Base-by-base conservation (phyloP, 768 basidiomycete genomes). In the Hygrophorus pudorinus region DNA sequence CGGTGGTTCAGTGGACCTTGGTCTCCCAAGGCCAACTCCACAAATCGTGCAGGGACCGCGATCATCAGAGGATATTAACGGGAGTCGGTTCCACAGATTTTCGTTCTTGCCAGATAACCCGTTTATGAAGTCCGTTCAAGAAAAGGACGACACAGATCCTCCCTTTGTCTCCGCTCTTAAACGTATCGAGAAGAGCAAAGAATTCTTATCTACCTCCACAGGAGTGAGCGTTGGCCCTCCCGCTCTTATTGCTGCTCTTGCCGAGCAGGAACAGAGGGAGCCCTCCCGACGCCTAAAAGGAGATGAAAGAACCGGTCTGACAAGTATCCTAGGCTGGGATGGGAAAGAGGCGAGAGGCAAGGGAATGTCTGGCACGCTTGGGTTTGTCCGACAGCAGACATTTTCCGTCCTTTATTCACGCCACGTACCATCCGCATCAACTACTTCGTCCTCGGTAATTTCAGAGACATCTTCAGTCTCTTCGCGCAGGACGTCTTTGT, bases 301-400 rank as follows among this genome's bases (percentile, higher is more conserved):
- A 7, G 77, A 80, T 49, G 81, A 84, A 57, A 66, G 65, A 40
- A 65, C 65, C 0, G 79, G 70, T 17, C 56, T 84, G 20, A 51
- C 51, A 17, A 75, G 72, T 48, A 50, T 83, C 3, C 62, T 80
- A 0, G 81, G 82, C 1, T 85, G 81, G 81, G 72, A 76, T 32
- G 65, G 67, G 31, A 59, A 59, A 50, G 67, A 70, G 31, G 54
- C 64, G 8, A 47, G 57, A 36, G 71, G 65, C 5, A 61, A 55
- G 12, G 70, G 68, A 4, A 72, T 82, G 73, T 55, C 58, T 5
- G 78, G 76, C 7, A 59, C 66, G 3, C 34, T 50, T 2, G 78
- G 77, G 10, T 83, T 84, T 46, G 60, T 76, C 14, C 59, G 73
- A 17, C 77, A 80, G 35, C 81, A 85, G 52, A 67, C 63, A 33